phyloP scores from a whole-genome alignment of 352 stramenopile species.

The Phytophthora kernoviae region DNA sequence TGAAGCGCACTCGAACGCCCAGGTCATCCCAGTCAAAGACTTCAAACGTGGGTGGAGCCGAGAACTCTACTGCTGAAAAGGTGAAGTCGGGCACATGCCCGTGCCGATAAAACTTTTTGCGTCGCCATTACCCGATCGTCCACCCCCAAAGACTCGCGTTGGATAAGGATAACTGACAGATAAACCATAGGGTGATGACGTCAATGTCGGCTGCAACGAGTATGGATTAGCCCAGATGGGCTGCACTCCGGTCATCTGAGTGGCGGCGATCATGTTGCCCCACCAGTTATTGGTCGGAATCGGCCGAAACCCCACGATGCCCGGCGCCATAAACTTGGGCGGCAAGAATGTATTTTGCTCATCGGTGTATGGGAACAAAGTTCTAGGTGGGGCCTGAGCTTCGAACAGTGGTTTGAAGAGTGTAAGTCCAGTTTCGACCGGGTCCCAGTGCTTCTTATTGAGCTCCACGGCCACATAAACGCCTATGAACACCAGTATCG shows the following conservation, averaged over 20 bases:
- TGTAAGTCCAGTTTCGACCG: conserved; percentile 27
- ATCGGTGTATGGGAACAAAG: too few relatives aligned
- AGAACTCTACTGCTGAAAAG: conserved; percentile 46
- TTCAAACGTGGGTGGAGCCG: conserved; percentile 16
- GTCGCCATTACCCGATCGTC: conserved; percentile 30
- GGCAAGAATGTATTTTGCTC: conserved; percentile 35
- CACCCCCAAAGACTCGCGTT: conserved; percentile 36
- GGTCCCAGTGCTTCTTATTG: not conserved
- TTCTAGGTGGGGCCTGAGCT: conserved; percentile 25
- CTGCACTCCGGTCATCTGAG: conserved; percentile 27
- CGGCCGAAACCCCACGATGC: conserved; percentile 30
- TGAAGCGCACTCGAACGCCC: conserved; percentile 39
- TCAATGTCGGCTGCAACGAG: conserved; percentile 31
- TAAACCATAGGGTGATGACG: conserved; percentile 35
- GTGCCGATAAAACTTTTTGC: conserved; percentile 44
- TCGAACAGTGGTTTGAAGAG: conserved; percentile 36
- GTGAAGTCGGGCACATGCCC: conserved; percentile 37
- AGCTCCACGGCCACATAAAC: conserved; percentile 20
- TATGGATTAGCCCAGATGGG: conserved; percentile 63
- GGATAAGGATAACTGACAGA: conserved; percentile 43
- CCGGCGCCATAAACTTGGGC: conserved; percentile 38
- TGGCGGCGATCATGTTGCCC: conserved; percentile 55
- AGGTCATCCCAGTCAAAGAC: conserved; percentile 42
- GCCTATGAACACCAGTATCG: conserved; percentile 15
- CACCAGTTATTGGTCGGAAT: conserved; percentile 69